These are phyloP conservation scores for Conticribra guillardii DNA, from an alignment of 108 stramenopile species.

Conservation along the genomic window DNA sequence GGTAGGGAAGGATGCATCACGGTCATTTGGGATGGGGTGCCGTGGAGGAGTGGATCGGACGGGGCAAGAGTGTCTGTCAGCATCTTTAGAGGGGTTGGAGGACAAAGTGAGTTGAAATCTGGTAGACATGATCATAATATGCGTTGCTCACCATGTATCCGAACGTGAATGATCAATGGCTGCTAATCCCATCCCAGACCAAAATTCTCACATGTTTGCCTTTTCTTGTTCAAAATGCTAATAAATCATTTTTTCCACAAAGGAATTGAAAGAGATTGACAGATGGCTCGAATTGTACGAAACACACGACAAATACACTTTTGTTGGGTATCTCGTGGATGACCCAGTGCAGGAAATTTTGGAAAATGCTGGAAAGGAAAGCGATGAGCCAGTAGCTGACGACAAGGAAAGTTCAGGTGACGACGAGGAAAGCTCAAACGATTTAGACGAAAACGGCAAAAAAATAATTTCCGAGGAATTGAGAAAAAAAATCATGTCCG, in stretches of 20 bases:
- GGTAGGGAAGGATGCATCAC: conserved; percentile 78
- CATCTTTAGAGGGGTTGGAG: conserved; percentile 54
- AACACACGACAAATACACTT: conserved; percentile 80
- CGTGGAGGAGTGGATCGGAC: conserved; percentile 53
- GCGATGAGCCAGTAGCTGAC: conserved; percentile 12
- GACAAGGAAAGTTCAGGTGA: background rate
- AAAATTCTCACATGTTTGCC: too few species aligned
- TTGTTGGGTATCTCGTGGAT: conserved; percentile 60
- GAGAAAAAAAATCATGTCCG: too few species aligned
- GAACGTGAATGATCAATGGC: too few species aligned
- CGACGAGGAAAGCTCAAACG: conserved; percentile 1
- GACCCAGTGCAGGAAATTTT: conserved; percentile 45
- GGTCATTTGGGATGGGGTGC: conserved; percentile 74
- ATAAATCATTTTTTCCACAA: too few species aligned
- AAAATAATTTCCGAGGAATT: too few species aligned
- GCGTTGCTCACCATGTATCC: too few species aligned
- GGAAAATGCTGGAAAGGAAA: conserved; percentile 21
- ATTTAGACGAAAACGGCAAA: too few species aligned
- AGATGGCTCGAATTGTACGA: conserved; percentile 80
- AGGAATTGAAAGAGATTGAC: conserved; percentile 66
- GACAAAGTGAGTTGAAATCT: conserved; percentile 44
- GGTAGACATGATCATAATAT: too few species aligned
- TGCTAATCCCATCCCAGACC: too few species aligned
- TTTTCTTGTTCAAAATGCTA: too few species aligned
- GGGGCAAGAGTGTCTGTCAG: conserved; percentile 46